Evolutionary conservation across 768 basidiomycete species (phyloP).

Genomic region (Auricularia auricula-judae): DNA sequence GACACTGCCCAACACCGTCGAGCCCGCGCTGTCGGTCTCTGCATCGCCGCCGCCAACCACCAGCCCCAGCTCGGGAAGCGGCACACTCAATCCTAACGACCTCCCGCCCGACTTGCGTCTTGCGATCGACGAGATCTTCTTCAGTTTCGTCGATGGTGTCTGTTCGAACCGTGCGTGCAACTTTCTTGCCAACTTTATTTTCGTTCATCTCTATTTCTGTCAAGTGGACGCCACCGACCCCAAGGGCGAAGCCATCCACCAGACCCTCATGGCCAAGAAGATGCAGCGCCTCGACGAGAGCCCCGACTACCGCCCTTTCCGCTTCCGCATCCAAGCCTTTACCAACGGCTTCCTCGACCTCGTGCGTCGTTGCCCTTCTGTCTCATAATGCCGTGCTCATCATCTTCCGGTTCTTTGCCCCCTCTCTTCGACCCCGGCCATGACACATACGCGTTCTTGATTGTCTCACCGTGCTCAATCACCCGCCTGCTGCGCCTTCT

Average conservation of each 20-base stretch:
- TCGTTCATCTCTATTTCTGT: background rate
- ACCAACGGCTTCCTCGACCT: constrained; percentile 92
- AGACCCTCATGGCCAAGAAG: constrained; percentile 97
- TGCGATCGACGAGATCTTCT: background rate
- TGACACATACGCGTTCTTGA: too few relatives aligned
- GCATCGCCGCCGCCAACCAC: background rate
- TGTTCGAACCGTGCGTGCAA: background rate
- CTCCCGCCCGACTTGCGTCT: background rate
- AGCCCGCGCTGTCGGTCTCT: background rate
- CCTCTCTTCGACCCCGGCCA: too few relatives aligned
- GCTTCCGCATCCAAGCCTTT: constrained; percentile 97
- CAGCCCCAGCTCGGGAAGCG: background rate
- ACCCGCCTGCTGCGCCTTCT: too few relatives aligned
- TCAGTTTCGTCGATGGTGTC: background rate
- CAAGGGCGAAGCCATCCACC: constrained; percentile 95
- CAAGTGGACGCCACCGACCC: constrained; percentile 85
- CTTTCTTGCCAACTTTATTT: background rate
- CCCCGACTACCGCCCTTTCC: constrained; percentile 94
- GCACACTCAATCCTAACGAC: background rate
- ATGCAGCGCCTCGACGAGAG: constrained; percentile 97
- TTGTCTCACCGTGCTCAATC: too few relatives aligned
- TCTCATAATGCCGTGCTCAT: background rate
- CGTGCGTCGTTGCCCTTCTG: constrained; percentile 29
- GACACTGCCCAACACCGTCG: background rate
- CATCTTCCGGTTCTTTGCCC: background rate